Percentiles rank a stretch among this genome's conserved stretches.
These are phyloP conservation scores for Barbarea vulgaris DNA, from an alignment of 345 rosid genomes.

Conservation along the genomic window DNA sequence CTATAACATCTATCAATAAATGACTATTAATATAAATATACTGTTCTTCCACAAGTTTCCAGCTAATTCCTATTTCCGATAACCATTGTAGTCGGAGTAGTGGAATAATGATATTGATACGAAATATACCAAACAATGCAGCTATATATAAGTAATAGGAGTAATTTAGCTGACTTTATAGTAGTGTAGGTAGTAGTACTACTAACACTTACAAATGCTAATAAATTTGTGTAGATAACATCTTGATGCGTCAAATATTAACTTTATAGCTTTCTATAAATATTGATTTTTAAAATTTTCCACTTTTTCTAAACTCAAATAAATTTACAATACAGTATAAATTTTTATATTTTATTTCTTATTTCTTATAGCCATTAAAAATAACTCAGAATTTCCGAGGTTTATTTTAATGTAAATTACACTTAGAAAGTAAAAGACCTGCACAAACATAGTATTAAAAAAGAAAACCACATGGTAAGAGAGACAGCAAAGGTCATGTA, in stretches of 20 bases:
- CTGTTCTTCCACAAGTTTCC: not conserved
- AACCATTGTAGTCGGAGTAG: not conserved
- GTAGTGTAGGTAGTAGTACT: not conserved
- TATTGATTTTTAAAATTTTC: too few relatives aligned
- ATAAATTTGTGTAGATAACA: not conserved
- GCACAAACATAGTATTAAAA: conserved; percentile 15
- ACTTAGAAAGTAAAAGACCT: conserved; percentile 20
- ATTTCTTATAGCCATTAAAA: conserved; percentile 23
- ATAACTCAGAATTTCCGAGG: conserved; percentile 12
- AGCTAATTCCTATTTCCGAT: not conserved
- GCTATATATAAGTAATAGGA: not conserved
- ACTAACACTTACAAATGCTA: not conserved
- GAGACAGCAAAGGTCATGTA: conserved; percentile 19
- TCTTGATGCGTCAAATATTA: not conserved
- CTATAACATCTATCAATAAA: not conserved
- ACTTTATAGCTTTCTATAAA: not conserved
- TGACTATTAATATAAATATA: not conserved
- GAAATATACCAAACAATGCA: conserved; percentile 1
- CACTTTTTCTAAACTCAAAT: not conserved
- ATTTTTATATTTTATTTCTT: conserved; percentile 17
- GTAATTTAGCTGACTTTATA: not conserved
- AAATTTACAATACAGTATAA: not conserved
- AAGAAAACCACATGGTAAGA: conserved; percentile 10
- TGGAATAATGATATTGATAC: not conserved
- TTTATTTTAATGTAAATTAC: conserved; percentile 4